Base-by-base conservation (phyloP, 148 eudicot genomes). In the Silene conica region DNA sequence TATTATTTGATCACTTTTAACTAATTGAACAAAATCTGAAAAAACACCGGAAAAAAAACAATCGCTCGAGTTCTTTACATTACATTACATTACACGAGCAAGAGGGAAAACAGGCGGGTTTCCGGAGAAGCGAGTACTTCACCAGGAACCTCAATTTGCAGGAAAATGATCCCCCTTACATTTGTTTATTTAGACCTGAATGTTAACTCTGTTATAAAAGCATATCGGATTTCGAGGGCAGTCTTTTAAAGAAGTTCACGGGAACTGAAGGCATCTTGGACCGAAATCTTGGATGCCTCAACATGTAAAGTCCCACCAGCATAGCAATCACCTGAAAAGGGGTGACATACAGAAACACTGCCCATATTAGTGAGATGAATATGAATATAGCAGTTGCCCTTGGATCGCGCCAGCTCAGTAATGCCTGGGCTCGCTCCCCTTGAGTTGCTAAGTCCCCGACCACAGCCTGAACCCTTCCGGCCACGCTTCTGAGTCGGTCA, bases 331-430 rank as follows among this genome's bases (percentile, higher is more conserved):
- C 83, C 84, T 94, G 98, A 58, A 94, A 91, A 0, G 98, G 98
- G 25, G 97, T 91, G 12, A 94, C 92, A 61, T 94, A 94, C 28
- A 94, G 85, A 71, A 94, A 26, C 22, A 93, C 86, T 12, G 98
- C 98, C 76, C 75, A 83, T 38, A 90, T 66, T 80, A 94, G 73
- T 4, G 97, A 76, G 60, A 94, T 73, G 69, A 94, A 85, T 38
- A 94, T 90, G 78, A 92, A 79, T 5, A 92, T 90, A 1, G 97
- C 96, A 0, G 98, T 94, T 0, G 96, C 97, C 70, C 98, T 85
- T 1, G 98, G 92, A 71, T 94, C 98, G 78, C 98, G 80, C 98
- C 98, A 94, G 82, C 92, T 83, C 28, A 94, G 83, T 75, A 94
- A 79, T 1, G 92, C 83, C 34, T 89, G 86, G 25, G 89, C 87